These are phyloP conservation scores for Vachellia pachyceras DNA, from an alignment of 306 rosid genomes.

Conservation along the genomic window DNA sequence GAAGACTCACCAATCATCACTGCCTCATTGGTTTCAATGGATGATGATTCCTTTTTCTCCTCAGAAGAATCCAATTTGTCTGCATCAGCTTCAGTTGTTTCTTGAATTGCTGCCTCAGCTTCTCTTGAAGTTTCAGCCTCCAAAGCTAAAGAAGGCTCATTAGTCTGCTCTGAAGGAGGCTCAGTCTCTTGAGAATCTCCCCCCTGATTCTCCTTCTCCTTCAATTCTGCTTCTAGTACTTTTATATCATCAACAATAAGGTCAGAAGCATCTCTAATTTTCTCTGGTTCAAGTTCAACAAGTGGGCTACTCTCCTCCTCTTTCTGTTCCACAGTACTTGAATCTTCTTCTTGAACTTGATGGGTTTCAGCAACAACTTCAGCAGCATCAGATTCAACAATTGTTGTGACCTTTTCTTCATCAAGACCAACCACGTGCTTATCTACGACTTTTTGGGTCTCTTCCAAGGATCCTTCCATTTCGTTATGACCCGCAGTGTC, in stretches of 20 bases:
- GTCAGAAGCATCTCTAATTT: conserved; percentile 33
- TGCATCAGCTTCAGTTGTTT: conserved; percentile 9
- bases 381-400: conserved; percentile 12
- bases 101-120: conserved; percentile 37
- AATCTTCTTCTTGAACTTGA: neutral
- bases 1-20: conserved; percentile 19
- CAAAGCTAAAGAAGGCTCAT: conserved; percentile 14
- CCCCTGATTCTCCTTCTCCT: conserved; percentile 29
- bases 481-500: conserved; percentile 23
- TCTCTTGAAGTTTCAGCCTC: conserved; percentile 31
- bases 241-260: neutral
- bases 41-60: conserved; percentile 36
- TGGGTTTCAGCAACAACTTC: conserved; percentile 32
- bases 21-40: conserved; percentile 4
- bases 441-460: conserved; percentile 25
- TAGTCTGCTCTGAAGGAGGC: no score
- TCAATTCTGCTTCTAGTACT: conserved; percentile 28
- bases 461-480: conserved; percentile 57
- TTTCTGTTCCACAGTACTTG: neutral
- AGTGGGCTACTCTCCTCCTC: conserved; percentile 33
- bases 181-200: conserved; percentile 17
- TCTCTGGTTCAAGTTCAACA: conserved; percentile 24
- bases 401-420: conserved; percentile 27
- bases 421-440: conserved; percentile 34
- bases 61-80: conserved; percentile 5